Conservation (phyloP, 768 basidiomycete species). For the Lactarius sp. region DNA sequence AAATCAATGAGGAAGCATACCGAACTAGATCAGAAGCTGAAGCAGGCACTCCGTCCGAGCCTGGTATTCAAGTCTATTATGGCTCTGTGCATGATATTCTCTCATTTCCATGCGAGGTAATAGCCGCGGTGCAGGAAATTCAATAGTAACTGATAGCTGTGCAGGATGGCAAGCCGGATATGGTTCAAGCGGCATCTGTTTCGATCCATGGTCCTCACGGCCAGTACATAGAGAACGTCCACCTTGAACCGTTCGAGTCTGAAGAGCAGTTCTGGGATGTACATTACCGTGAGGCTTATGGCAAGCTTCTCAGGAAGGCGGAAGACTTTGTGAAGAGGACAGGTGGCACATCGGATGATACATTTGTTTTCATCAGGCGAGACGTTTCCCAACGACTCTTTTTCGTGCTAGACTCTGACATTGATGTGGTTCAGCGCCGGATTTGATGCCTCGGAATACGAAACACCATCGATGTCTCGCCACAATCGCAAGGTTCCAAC, state of each 20-base stretch:
- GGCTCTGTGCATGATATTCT: constrained; percentile 92
- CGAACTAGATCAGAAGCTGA: constrained; percentile 57
- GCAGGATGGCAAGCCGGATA: constrained; percentile 72
- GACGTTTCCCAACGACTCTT: constrained; percentile 18
- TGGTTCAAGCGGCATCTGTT: constrained; percentile 85
- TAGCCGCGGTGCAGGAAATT: constrained; percentile 9
- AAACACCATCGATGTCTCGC: constrained; percentile 85
- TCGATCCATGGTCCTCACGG: constrained; percentile 76
- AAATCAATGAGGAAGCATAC: constrained; percentile 85
- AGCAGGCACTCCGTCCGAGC: constrained; percentile 34
- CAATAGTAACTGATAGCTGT: constrained; percentile 13
- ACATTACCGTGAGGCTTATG: constrained; percentile 66
- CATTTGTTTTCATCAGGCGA: constrained; percentile 83
- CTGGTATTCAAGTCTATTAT: constrained; percentile 69
- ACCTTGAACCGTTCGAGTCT: constrained; percentile 66
- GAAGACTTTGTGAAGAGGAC: constrained; percentile 66
- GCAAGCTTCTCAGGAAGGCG: constrained; percentile 58
- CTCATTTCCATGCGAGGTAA: constrained; percentile 87
- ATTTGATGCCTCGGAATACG: constrained; percentile 93
- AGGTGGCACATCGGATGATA: constrained; percentile 58
- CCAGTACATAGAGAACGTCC: constrained; percentile 84
- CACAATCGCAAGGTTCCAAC: constrained; percentile 87
- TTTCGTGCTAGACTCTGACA: constrained; percentile 2
- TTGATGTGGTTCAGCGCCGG: constrained; percentile 57
- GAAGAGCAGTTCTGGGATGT: constrained; percentile 71